Evolutionary conservation across 306 rosid species (phyloP).

Genomic region (Dryas alaskensis): DNA sequence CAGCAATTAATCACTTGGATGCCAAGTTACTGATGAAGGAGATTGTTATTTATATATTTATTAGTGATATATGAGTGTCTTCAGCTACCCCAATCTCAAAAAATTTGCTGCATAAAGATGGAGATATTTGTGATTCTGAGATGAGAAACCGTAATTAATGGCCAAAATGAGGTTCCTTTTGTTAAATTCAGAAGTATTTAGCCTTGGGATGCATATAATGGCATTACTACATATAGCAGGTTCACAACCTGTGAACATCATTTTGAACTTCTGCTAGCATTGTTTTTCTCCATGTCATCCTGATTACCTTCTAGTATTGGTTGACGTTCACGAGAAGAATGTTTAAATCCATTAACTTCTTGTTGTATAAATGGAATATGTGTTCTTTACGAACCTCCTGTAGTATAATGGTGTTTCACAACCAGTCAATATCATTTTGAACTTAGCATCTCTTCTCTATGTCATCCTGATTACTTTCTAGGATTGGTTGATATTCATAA

Average conservation of each 20-base stretch:
- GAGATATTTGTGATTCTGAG: neutral
- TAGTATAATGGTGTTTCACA: neutral
- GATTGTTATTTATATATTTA: neutral
- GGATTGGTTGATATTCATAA: neutral
- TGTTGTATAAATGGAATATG: too few species aligned
- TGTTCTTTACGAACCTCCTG: neutral
- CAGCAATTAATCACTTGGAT: neutral
- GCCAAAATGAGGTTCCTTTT: neutral
- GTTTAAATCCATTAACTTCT: neutral
- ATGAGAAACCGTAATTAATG: neutral
- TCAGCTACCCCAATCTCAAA: too few species aligned
- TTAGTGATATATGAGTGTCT: too few species aligned
- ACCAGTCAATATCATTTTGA: neutral
- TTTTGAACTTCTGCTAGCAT: neutral
- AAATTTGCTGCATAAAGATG: neutral
- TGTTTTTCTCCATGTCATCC: neutral
- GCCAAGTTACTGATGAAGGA: neutral
- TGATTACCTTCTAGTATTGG: neutral
- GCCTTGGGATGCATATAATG: too few species aligned
- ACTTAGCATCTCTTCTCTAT: neutral
- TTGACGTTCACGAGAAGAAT: neutral
- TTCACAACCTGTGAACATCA: neutral
- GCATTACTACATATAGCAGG: neutral
- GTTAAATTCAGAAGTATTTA: neutral
- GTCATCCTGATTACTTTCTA: neutral